Evolutionary conservation across 306 rosid species (phyloP), one percentile per base, ranked within the genome.

Genomic region (Vigna unguiculata): DNA sequence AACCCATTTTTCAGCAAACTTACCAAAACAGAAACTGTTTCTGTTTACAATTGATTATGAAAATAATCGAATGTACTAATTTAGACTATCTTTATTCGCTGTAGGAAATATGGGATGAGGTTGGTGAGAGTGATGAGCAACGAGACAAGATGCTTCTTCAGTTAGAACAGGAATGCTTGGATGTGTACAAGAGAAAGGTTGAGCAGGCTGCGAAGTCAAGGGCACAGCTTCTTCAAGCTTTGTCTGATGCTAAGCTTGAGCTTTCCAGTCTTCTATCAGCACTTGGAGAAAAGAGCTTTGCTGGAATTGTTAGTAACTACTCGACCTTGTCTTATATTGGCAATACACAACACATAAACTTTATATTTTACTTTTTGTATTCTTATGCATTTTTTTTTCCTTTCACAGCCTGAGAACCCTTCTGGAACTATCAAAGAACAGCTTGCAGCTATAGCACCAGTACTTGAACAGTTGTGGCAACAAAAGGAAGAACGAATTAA

Each of bases 31-130:
- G 45, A 40, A 40, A 9, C 4, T 40, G 45, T 9, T 40, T 40
- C 45, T 40, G 45, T 40, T 40, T 40, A 40, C 9, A 40, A 9
- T 40, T 40, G 45, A 40, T 40, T 40, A 9, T 9, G 45, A 40
- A 6, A 34, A 34, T 7, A 34, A 34, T 1, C 9, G 40, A 34
- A 34, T 34, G 1, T 34, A 34, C 9, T 34, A 40, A 40, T 40
- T 40, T 40, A 40, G 60, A 54, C 72, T 60, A 15, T 19, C 22
- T 46, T 69, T 21, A 47, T 77, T 72, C 9, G 2, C 47, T 80
- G 62, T 80, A 95, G 99, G 90, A 95, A 89, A 96, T 96, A 81
- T 96, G 99, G 99, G 92, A 96, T 49, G 99, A 96, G 83, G 99
- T 96, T 54, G 99, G 99, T 40, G 99, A 93, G 87, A 93, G 86